Evolutionary conservation across 1,139 yeast genomes (phyloP).

Genomic region (Geotrichum siamense): DNA sequence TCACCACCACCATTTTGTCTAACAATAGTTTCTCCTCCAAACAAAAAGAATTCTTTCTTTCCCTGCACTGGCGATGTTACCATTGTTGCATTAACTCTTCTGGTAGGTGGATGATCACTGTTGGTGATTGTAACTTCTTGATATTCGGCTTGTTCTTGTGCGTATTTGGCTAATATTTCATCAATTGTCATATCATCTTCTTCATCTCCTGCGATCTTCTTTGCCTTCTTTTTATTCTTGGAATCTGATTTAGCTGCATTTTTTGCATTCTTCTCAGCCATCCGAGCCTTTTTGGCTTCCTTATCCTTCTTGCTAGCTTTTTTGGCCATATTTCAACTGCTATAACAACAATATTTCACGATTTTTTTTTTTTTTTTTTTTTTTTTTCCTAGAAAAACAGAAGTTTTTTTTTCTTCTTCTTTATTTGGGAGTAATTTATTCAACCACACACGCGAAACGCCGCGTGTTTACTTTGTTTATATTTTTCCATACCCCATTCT

Average conservation of each 20-base stretch:
- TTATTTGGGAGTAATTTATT: too few relatives aligned
- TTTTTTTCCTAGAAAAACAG: too few relatives aligned
- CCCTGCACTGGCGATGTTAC: constrained; percentile 72
- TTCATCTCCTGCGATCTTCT: constrained; percentile 64
- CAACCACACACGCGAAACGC: too few relatives aligned
- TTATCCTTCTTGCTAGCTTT: constrained; percentile 83
- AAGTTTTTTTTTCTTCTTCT: too few relatives aligned
- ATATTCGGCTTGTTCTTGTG: constrained; percentile 63
- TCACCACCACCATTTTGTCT: constrained; percentile 18
- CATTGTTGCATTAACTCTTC: constrained; percentile 66
- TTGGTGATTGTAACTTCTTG: constrained; percentile 61
- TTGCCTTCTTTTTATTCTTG: constrained; percentile 68
- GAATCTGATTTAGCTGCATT: constrained; percentile 62
- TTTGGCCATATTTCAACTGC: constrained; percentile 59
- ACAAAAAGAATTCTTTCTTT: constrained; percentile 66
- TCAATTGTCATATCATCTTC: constrained; percentile 90
- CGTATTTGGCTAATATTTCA: constrained; percentile 69
- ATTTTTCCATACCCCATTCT: too few relatives aligned
- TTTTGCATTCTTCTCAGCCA: constrained; percentile 79
- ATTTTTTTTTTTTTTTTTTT: too few relatives aligned
- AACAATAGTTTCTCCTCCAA: constrained; percentile 75
- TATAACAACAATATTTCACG: too few relatives aligned
- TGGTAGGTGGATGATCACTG: constrained; percentile 54
- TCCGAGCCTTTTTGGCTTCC: constrained; percentile 84
- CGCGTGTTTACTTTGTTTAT: too few relatives aligned